phyloP scores from a whole-genome alignment of 2,329 filamentous ascomycete species.

The Fusarium robinianum region DNA sequence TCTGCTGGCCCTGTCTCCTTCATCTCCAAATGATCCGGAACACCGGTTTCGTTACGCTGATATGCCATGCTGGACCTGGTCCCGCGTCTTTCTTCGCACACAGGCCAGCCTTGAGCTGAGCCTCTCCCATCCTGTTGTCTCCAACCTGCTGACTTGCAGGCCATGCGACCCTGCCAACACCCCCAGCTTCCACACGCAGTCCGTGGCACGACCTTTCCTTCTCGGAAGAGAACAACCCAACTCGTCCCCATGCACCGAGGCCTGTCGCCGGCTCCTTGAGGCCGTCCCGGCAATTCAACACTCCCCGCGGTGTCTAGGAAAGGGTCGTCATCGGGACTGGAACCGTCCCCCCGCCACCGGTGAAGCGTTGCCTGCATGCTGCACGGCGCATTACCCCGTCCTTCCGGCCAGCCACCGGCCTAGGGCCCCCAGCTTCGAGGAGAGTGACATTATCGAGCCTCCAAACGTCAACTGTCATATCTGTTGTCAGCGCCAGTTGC shows the following conservation, averaged over 20 bases:
- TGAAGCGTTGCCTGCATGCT: slow-evolving; percentile 19
- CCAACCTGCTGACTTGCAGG: slow-evolving; percentile 34
- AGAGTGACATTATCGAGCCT: slow-evolving; percentile 23
- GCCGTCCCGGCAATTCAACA: slow-evolving; percentile 27
- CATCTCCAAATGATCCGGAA: slow-evolving; percentile 32
- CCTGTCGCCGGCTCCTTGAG: slow-evolving; percentile 28
- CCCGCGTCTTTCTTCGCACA: slow-evolving; percentile 6
- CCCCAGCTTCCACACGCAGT: slow-evolving; percentile 9
- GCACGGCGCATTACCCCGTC: slow-evolving; percentile 22
- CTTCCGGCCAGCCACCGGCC: slow-evolving; percentile 16
- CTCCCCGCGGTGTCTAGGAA: slow-evolving; percentile 5
- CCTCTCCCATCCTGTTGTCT: slow-evolving; percentile 14
- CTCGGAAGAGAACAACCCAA: slow-evolving; percentile 6
- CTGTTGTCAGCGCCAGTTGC: slow-evolving; percentile 19
- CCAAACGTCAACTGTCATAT: slow-evolving; percentile 20
- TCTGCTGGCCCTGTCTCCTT: slow-evolving; percentile 20
- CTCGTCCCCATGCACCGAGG: slow-evolving; percentile 15
- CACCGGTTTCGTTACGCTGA: slow-evolving; percentile 17
- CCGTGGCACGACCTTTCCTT: slow-evolving; percentile 17
- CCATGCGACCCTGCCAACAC: slow-evolving; percentile 28
- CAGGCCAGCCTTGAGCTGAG: slow-evolving; percentile 5
- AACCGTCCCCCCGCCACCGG: slow-evolving; percentile 18
- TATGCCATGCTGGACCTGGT: slow-evolving; percentile 4
- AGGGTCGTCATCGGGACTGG: slow-evolving; percentile 6
- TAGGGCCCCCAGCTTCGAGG: slow-evolving; percentile 16